Evolutionary conservation across 495 filamentous ascomycete genomes (phyloP), one percentile per base, ranked within the genome.

Genomic region (Aspergillus sclerotioniger): DNA sequence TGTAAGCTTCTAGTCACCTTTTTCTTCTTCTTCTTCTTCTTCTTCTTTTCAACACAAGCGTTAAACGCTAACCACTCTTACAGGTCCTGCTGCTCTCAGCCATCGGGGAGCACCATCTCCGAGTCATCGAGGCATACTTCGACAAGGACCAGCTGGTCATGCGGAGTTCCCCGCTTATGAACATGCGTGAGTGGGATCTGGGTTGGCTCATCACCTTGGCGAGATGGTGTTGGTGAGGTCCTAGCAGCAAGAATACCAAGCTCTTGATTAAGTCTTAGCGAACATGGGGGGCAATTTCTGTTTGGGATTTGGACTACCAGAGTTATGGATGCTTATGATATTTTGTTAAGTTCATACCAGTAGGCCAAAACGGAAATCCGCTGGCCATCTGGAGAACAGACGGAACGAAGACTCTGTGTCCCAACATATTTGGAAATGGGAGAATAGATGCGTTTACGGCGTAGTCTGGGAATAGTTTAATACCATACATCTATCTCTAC

Each of bases 101-200:
- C 16, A 52, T 52, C 16, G 49, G 49, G n/a, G 49, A 52, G 49
- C 49, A 52, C 29, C 17, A 37, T 52, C 49, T 52, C 29, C 49
- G 25, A 20, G 47, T 50, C 47, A 50, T 50, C 20, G 47, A 28
- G 47, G 47, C 47, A 21, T 50, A 6, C 20, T 19, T 32, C 33
- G 49, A 35, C 29, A 52, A 35, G 9, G 29, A 29, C 28, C 21
- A 52, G 29, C 49, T 52, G 3, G 31, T 52, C 29, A 52, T 52
- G 49, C 49, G 49, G 29, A 52, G 10, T 19, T 37, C 49, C 33
- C 49, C 49, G 25, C 49, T 52, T 7, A 33, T 52, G 15, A 29
- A 52, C 29, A 52, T 52, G 49, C 21, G 49, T 29, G 25, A 35
- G 49, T 8, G 28, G 21, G 49, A 52, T n/a, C 13, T 19, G 16